phyloP scores from a whole-genome alignment of 169 alveolate genomes.

The Theileria orientalis region DNA sequence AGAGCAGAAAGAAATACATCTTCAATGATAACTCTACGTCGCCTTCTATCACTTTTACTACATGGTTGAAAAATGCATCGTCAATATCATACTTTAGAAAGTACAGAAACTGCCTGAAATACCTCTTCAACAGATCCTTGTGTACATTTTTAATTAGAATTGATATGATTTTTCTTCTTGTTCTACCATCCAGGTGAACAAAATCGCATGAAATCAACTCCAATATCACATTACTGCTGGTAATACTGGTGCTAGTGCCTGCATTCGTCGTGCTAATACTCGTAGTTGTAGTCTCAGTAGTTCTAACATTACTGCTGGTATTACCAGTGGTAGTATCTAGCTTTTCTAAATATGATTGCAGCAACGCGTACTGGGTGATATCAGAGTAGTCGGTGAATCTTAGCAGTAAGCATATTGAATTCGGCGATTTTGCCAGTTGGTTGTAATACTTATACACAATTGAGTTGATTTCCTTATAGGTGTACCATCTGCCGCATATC shows the following conservation, averaged over 20 bases:
- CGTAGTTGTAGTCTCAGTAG: too few relatives aligned
- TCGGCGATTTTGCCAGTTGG: conserved; percentile 42
- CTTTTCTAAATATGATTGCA: neutral
- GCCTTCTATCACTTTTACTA: neutral
- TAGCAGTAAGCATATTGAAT: conserved; percentile 53
- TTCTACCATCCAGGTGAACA: neutral
- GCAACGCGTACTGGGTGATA: neutral
- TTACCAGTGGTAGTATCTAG: conserved; percentile 48
- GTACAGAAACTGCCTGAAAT: neutral
- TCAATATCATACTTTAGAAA: neutral
- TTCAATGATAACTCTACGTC: neutral
- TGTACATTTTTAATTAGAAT: neutral
- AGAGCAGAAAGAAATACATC: too few relatives aligned
- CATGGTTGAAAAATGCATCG: neutral
- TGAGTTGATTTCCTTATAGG: conserved; percentile 48
- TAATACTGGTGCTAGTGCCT: too few relatives aligned
- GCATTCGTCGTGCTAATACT: too few relatives aligned
- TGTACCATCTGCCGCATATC: conserved; percentile 14
- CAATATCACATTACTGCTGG: conserved; percentile 42
- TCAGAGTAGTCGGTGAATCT: conserved; percentile 62
- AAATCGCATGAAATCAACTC: conserved; percentile 65
- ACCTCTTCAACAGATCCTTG: neutral
- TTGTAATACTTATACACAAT: conserved; percentile 61
- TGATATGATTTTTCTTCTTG: neutral
- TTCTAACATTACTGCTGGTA: too few relatives aligned